Evolutionary conservation across 352 stramenopile species (phyloP), one percentile per base, ranked within the genome.

Genomic region (Thalassiosira hispida): DNA sequence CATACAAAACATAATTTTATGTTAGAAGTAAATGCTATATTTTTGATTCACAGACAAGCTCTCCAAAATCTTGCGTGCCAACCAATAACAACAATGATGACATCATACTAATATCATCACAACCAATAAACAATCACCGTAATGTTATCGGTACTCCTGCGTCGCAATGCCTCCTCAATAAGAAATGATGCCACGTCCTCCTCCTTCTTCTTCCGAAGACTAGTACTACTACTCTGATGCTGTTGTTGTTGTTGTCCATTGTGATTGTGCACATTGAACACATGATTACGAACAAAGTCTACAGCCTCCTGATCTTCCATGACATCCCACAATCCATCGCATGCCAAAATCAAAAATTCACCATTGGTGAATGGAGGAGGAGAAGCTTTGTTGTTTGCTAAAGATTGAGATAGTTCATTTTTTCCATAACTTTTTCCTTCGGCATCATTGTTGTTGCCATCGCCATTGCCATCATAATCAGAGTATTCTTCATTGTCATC

Each of bases 321-420:
- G 5, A 96, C 93, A 83, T 96, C 93, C 87, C 90, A 96, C 18
- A 96, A 73, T 14, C 93, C 93, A 85, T 96, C 92, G 74, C 92
- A 95, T 25, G 88, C 91, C 2, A 94, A 59, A 52, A 95, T 92
- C 18, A 93, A 14, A 78, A 94, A 94, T 56, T 90, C 64, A 33
- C 60, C 71, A 57, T 82, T 49, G 20, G 49, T 72, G 20, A 71
- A 42, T 11, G 56, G 53, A 53, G 68, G 18, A 33, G n/a, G 27
- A 33, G 52, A 49, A 18, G 25, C 16, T 29, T 6, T 16, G 22
- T 31, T 64, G 6, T 3, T 31, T 38, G 11, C 25, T 18, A 20
- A 23, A 38, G 1, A 49, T 18, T 1, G 29, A 59, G 5, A 44
- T 33, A 18, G 11, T 31, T 52, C 31, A 12, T 33, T 61, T 38